Base-by-base conservation (phyloP, 139 green algal species). In the Chlorella sp. region DNA sequence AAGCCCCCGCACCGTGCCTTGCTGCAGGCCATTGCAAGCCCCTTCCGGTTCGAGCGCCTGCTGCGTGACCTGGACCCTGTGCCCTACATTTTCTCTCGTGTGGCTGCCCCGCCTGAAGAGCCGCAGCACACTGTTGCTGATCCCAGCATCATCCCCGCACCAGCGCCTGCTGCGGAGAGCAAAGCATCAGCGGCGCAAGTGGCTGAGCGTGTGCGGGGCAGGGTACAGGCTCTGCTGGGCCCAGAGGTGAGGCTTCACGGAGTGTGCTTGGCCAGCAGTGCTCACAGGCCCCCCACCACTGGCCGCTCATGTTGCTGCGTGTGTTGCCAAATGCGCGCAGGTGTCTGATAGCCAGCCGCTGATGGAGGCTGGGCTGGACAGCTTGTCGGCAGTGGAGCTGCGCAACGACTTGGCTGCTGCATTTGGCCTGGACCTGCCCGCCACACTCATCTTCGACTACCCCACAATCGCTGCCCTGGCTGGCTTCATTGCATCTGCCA, bases 341-440 rank as follows among this genome's bases (percentile, higher is more conserved):
- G 44, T 64, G n/a, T 80, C 28, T 16, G 51, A 43, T 36, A 40
- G 22, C 17, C 84, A 95, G 43, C 76, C 86, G 3, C 78, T 93
- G 9, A 90, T 91, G 78, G 84, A 83, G n/a, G 80, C 81, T 11
- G 89, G 89, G 6, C n/a, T 92, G 28, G 89, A 98, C 83, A 95
- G 89, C 8, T 85, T 98, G 58, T 90, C 89, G 1, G 91, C 93
- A 0, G 87, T 97, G 20, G 95, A 98, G 91, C 86, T 98, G 48
- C 87, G 91, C 28, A 93, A 93, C 72, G 75, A 68, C 3, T 88
- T 98, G 14, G 91, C 93, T n/a, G 80, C 30, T 4, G 67, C 89
- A 34, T 84, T 73, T 36, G 60, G 44, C 19, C 38, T 93, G 26
- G 77, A 88, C 16, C 76, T 95, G 51, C 91, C 92, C 7, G 58